Percentiles rank a stretch among this genome's conserved stretches.
Evolutionary conservation across 1,139 yeast genomes (phyloP).

Genomic region (Yamadazyma triangularis): DNA sequence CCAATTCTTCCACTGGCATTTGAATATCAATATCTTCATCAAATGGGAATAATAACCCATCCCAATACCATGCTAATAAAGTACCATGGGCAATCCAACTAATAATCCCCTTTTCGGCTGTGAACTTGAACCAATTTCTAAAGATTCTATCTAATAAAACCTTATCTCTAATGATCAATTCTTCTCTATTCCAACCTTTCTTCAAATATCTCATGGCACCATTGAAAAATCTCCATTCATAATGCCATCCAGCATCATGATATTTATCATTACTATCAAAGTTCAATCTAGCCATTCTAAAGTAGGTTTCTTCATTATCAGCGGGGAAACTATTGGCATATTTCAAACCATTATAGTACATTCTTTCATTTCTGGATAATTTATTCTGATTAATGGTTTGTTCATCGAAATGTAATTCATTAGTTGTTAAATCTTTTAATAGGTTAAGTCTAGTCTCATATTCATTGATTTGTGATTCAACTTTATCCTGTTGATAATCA

Average conservation of each 20-base stretch:
- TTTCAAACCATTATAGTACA: constrained; percentile 24
- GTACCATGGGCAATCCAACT: constrained; percentile 44
- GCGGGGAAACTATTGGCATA: constrained; percentile 16
- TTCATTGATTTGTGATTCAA: constrained; percentile 17
- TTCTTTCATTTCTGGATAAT: constrained; percentile 18
- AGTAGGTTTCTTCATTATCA: constrained; percentile 25
- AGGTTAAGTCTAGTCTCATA: constrained; percentile 13
- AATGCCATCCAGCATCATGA: constrained; percentile 33
- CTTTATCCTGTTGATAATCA: constrained; percentile 16
- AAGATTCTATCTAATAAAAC: constrained; percentile 27
- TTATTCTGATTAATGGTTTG: constrained; percentile 10
- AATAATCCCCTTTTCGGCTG: constrained; percentile 26
- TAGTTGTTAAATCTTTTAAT: constrained; percentile 13
- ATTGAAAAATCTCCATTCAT: constrained; percentile 42
- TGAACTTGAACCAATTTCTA: constrained; percentile 30
- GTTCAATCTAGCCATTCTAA: constrained; percentile 27
- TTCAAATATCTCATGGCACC: constrained; percentile 34
- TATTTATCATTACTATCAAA: constrained; percentile 18
- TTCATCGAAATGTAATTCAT: constrained; percentile 17
- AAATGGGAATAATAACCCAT: constrained; percentile 35
- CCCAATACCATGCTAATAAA: constrained; percentile 39
- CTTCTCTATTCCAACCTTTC: constrained; percentile 24
- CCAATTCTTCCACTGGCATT: constrained; percentile 30
- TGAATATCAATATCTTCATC: constrained; percentile 36
- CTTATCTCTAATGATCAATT: constrained; percentile 19